Evolutionary conservation across 2,329 filamentous ascomycete genomes (phyloP), one percentile per base, ranked within the genome.

Genomic region (Dryadomyces quercivorus): DNA sequence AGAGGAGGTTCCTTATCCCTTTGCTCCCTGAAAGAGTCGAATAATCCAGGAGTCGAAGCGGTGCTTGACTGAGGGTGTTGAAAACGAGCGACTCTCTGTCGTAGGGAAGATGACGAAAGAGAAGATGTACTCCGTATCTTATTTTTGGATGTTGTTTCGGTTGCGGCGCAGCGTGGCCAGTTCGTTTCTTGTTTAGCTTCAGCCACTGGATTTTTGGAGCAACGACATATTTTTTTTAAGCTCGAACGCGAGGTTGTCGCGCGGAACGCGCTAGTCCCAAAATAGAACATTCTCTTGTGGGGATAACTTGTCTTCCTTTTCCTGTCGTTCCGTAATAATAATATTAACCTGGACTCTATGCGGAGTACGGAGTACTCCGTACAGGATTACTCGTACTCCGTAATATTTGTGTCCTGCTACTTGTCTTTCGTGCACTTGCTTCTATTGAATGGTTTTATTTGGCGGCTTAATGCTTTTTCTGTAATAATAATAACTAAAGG

Each of bases 181-280:
- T 34, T 49, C 40, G 42, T 44, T 44, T 44, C 54, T 55, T 52
- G 55, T 54, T 53, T 56, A 53, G 55, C 53, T 38, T 40, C 44
- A 55, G 49, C 55, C 45, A 54, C 42, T 34, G 40, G 26, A 45
- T 34, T 45, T 52, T 52, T 52, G n/a, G 15, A 31, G 38, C 36
- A 51, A 26, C 10, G 34, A 48, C 16, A 12, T 6, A 18, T 46
- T 40, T 57, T 60, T 58, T 60, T 56, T 52, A 53, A 56, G 55
- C 50, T 49, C 42, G 51, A 50, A 62, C 61, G 62, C 62, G 62
- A 63, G 57, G 55, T 55, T 59, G 59, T 59, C 61, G 60, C 60
- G 60, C 59, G 61, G 58, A 62, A 45, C 15, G 21, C 54, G 55
- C 64, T 65, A 65, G 54, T 34, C 62, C 59, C 5, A 34, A 58